Base-by-base conservation (phyloP, 768 basidiomycete species). In the Sistotremastrum suecicum region DNA sequence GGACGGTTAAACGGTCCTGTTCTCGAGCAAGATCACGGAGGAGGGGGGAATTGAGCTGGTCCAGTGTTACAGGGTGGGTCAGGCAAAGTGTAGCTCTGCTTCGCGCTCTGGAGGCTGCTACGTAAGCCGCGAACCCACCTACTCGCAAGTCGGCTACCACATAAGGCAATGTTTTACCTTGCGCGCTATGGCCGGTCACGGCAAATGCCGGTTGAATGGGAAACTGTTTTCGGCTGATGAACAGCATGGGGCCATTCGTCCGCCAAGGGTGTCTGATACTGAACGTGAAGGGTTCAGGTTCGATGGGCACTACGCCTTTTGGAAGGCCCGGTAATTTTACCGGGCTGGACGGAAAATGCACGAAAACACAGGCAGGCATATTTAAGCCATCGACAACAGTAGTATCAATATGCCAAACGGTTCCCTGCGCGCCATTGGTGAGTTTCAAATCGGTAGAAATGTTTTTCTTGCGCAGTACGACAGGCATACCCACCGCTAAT, bases 101-200 rank as follows among this genome's bases (percentile, higher is more conserved):
- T 6, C n/a, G 42, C 3, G 62, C 50, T 20, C 55, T 30, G 2
- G 62, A 63, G 10, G 57, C 54, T 5, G 61, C 58, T 4, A 65
- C 60, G 52, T 65, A 64, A 6, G 58, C 57, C 4, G 38, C 50
- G 48, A 56, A 60, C 0, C 57, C 53, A 2, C 57, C 57, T 5
- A 54, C 45, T 28, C 51, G 44, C 4, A 64, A 34, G 11, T 52
- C 51, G 3, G 51, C 51, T 2, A 64, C 7, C 0, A 62, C 52
- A 9, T 41, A 41, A 0, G 46, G 48, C 6, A 65, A 39, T 0
- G 56, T 56, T 42, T 60, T 58, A 3, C 63, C 63, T 49, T 63
- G 63, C n/a, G 56, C 53, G 11, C 52, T 54, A 30, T 63, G 63
- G 2, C 60, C 58, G 0, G 63, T 63, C 0, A 61, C 44, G 2